Evolutionary conservation across 2,329 filamentous ascomycete species (phyloP), one percentile per base, ranked within the genome.

Genomic region (Alternaria gaisen): DNA sequence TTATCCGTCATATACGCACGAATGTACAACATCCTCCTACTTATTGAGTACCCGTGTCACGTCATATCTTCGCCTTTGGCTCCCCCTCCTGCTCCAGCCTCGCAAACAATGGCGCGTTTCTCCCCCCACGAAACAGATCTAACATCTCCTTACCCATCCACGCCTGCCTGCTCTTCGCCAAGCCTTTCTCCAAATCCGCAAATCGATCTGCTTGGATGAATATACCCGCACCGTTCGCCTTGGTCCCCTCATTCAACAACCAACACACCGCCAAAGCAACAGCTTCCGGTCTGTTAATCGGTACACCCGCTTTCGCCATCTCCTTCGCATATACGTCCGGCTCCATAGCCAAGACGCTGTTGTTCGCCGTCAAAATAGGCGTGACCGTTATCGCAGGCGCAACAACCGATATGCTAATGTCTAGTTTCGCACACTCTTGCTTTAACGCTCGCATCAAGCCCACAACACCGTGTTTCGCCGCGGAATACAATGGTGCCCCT

Each of bases 91-190:
- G 60, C 4, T 68, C 72, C 53, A 78, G 53, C 32, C 75, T 69
- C 16, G 64, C 55, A 65, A 78, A 79, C 42, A 78, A 34, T 7
- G 70, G 67, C 30, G 76, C 72, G 16, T 67, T 66, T 48, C 83
- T 74, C 3, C 83, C 83, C 22, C 82, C 80, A 40, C 81, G 69
- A 58, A 84, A 84, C 67, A 83, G 64, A 11, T 79, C 77, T 72
- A 85, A 69, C 82, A 84, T 84, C 68, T 85, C 83, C 63, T 78
- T 80, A 0, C 82, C 77, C 82, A 84, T 83, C 83, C 83, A 85
- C 47, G 68, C 65, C 61, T 77, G 77, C 59, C 83, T 78, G 20
- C 72, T 75, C 70, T 77, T 83, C 26, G 82, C 83, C 53, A 84
- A 71, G 0, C 82, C 82, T 22, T 73, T 71, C 63, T 85, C 83